Evolutionary conservation across 805 yeast species (phyloP).

Genomic region (Ogataea ramenticola): DNA sequence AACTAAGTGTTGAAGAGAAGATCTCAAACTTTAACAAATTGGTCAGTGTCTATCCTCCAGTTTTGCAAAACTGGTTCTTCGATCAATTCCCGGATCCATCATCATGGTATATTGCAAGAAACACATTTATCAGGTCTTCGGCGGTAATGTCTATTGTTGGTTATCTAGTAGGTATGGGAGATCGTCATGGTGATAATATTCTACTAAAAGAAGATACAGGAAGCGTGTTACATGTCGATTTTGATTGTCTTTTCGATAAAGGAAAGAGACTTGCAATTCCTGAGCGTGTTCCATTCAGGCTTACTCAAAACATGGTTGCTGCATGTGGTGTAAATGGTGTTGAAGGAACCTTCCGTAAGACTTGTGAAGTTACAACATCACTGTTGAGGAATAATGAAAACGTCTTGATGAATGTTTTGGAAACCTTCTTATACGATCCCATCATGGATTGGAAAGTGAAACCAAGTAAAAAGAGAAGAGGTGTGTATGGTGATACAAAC

Average conservation of each 20-base stretch:
- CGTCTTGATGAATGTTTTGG: constrained; percentile 81
- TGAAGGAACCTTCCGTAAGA: constrained; percentile 81
- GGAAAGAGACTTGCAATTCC: constrained; percentile 69
- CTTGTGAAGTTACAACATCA: constrained; percentile 77
- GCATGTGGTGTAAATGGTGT: constrained; percentile 81
- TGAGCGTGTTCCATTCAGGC: constrained; percentile 88
- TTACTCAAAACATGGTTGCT: constrained; percentile 82
- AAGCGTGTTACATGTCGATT: constrained; percentile 85
- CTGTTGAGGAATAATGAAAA: constrained; percentile 74
- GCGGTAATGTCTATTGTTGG: constrained; percentile 99
- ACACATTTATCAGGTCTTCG: constrained; percentile 64
- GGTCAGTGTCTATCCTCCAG: constrained; percentile 47
- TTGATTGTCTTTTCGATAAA: constrained; percentile 92
- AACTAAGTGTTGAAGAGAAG: constrained; percentile 22
- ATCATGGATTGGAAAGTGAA: constrained; percentile 64
- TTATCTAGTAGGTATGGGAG: constrained; percentile 88
- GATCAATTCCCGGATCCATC: constrained; percentile 87
- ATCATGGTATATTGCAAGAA: constrained; percentile 77
- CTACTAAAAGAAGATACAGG: constrained; percentile 70
- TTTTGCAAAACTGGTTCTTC: constrained; percentile 79
- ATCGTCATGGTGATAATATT: constrained; percentile 91
- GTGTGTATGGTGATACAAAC: constrained; percentile 8
- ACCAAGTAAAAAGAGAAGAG: constrained; percentile 30
- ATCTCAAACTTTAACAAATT: constrained; percentile 29
- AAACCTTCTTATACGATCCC: constrained; percentile 89